Base-by-base conservation (phyloP, 108 stramenopile species). In the Nitzschia putrida region DNA sequence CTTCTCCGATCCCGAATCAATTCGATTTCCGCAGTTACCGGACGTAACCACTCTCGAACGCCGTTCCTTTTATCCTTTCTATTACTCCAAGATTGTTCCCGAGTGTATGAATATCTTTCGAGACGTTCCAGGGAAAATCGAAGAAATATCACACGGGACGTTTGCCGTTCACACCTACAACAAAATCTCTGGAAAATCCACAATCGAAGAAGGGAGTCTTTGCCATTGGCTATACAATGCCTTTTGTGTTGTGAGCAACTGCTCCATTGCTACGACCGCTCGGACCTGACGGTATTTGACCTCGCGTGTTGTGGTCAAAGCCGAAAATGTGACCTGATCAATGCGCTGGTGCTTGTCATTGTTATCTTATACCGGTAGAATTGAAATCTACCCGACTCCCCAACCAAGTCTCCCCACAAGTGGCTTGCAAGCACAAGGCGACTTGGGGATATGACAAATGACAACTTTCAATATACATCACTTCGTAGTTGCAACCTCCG, bases 91-190 rank as follows among this genome's bases (percentile, higher is more conserved):
- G 2, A 59, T 59, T 2, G 34, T 59, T 2, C 2, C n/a, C n/a
- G 7, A 59, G 12, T 13, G 38, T 39, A 12, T 59, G 37, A 34
- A 59, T 59, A 1, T 2, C 8, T 6, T 59, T 14, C 3, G 57
- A 2, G 34, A 59, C 13, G 40, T 34, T 34, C 29, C 29, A 34
- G 29, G 29, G 29, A 1, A 34, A 34, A 34, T 34, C 4, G 29
- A 34, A 34, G 29, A 34, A 34, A 34, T 34, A 34, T 34, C 29
- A 34, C 29, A 34, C 4, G 29, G 40, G 29, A 37, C 57, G 11
- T 59, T 40, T 24, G 38, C 40, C 7, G 38, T 59, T 16, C 57
- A 59, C 20, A 37, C 20, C 37, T 37, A 59, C 57, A 59, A 59
- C 37, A 18, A 59, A 14, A 24, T 59, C 1, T 34, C 29, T 34